A percentile compares a stretch with the other conserved stretches of the same genome.
These are phyloP conservation scores for Lotmaria passim DNA, from an alignment of 208 protist genomes.

Conservation along the genomic window DNA sequence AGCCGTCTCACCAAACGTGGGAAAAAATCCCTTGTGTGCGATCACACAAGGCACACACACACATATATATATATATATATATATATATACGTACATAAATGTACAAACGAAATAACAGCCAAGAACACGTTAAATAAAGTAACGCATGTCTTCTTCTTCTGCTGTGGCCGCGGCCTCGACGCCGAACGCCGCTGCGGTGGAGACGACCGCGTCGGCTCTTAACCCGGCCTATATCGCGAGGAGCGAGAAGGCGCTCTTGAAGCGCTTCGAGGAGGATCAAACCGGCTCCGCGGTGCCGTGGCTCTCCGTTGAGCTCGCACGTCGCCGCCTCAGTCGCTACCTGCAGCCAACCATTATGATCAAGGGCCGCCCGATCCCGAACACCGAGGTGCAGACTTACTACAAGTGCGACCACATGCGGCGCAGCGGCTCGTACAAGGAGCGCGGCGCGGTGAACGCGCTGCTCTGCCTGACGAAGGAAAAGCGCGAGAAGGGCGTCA, in stretches of 20 bases:
- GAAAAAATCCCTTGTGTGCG: no score
- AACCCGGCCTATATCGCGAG: slow-evolving; percentile 10
- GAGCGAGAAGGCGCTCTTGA: slow-evolving; percentile 7
- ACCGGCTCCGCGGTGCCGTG: slow-evolving; percentile 38
- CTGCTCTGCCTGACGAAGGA: slow-evolving; percentile 72
- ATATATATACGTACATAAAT: no score
- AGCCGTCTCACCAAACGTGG: no score
- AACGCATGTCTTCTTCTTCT: no score
- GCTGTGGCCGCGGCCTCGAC: no score
- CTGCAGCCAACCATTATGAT: slow-evolving; percentile 48
- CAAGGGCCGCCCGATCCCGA: slow-evolving; percentile 42
- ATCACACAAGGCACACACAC: no score
- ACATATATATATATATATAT: no score
- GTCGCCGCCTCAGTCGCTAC: slow-evolving; percentile 43
- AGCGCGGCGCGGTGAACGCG: slow-evolving; percentile 91
- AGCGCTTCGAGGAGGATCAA: slow-evolving; percentile 22
- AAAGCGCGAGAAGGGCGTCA: slow-evolving; percentile 71
- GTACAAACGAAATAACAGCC: no score
- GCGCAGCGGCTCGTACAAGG: slow-evolving; percentile 88
- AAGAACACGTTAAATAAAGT: no score
- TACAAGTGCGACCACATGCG: slow-evolving; percentile 84
- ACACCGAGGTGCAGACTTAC: slow-evolving; percentile 37
- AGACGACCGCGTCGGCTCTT: no score
- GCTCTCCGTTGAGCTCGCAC: slow-evolving; percentile 51
- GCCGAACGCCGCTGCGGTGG: no score